Conservation (phyloP, 192 early-diverging fungal genomes). For the Coemansia sp. region DNA sequence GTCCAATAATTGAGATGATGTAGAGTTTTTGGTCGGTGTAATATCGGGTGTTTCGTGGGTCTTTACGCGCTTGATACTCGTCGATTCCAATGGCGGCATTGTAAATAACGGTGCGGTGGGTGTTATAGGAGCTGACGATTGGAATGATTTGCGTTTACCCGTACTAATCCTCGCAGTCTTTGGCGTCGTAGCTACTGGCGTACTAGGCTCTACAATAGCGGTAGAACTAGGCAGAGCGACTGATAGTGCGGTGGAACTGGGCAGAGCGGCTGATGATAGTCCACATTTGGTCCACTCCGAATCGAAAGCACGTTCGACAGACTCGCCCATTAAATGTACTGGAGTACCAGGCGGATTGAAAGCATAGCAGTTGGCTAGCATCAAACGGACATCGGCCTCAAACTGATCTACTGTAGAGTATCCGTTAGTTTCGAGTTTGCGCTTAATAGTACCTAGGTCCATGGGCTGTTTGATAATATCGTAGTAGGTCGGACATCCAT, state of each 20-base stretch:
- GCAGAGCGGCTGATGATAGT: not conserved
- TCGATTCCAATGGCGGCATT: not conserved
- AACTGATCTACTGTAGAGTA: slow-evolving; percentile 50
- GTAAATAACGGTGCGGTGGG: no score
- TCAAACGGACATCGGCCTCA: slow-evolving; percentile 61
- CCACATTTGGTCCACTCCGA: slow-evolving; percentile 43
- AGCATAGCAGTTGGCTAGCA: slow-evolving; percentile 65
- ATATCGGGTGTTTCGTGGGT: not conserved
- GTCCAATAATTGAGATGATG: not conserved
- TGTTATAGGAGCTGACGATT: no score
- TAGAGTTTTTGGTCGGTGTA: not conserved
- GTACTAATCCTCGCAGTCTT: slow-evolving; percentile 10
- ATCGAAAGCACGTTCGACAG: slow-evolving; percentile 61
- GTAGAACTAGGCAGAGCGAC: not conserved
- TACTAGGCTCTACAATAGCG: no score
- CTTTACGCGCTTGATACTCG: not conserved
- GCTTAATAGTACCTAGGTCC: slow-evolving; percentile 65
- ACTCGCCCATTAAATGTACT: slow-evolving; percentile 66
- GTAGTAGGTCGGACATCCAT: slow-evolving; percentile 68
- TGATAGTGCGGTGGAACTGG: not conserved
- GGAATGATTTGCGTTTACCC: slow-evolving; percentile 21
- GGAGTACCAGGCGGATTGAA: slow-evolving; percentile 75
- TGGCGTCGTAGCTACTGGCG: not conserved
- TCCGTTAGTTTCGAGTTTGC: slow-evolving; percentile 37
- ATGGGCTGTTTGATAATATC: slow-evolving; percentile 69